Conservation (phyloP, 2,329 filamentous ascomycete species). For the Trichoderma sp. region DNA sequence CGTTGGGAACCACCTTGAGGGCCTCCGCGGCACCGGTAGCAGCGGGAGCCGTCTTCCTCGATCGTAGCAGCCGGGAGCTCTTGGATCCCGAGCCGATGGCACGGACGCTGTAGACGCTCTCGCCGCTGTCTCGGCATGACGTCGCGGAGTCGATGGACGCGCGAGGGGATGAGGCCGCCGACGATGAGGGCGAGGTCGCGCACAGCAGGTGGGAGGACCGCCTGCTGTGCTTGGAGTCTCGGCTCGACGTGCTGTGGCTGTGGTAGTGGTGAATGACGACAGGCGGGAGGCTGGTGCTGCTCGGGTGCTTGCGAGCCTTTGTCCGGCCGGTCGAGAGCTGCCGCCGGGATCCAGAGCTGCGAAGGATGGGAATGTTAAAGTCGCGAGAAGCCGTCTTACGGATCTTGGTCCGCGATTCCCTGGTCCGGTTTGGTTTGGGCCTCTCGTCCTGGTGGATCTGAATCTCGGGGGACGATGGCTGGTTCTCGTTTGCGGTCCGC, state of each 20-base stretch:
- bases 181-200: slow-evolving; percentile 11
- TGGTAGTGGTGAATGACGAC: slow-evolving; percentile 24
- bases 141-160: slow-evolving; percentile 21
- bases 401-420: slow-evolving; percentile 43
- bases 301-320: slow-evolving; percentile 29
- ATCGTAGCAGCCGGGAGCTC: slow-evolving; percentile 32
- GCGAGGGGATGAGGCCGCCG: slow-evolving; percentile 20
- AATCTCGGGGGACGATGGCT: slow-evolving; percentile 15
- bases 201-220: slow-evolving; percentile 29
- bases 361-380: slow-evolving; percentile 43
- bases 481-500: slow-evolving; percentile 41
- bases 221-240: slow-evolving; percentile 36
- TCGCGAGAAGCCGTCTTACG: slow-evolving; percentile 54
- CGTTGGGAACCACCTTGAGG: slow-evolving; percentile 49
- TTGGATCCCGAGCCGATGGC: slow-evolving; percentile 31
- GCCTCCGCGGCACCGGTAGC: slow-evolving; percentile 35
- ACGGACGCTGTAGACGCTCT: slow-evolving; percentile 29
- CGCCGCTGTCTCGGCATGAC: slow-evolving; percentile 30
- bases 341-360: slow-evolving; percentile 37
- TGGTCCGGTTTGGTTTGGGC: slow-evolving; percentile 26
- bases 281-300: slow-evolving; percentile 14
- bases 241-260: slow-evolving; percentile 17
- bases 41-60: slow-evolving; percentile 30
- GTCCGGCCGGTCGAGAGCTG: slow-evolving; percentile 32
- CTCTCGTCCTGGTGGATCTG: slow-evolving; percentile 23